These are phyloP conservation scores for Colletotrichum sublineola DNA, from an alignment of 2,329 filamentous ascomycete species.

Conservation along the genomic window DNA sequence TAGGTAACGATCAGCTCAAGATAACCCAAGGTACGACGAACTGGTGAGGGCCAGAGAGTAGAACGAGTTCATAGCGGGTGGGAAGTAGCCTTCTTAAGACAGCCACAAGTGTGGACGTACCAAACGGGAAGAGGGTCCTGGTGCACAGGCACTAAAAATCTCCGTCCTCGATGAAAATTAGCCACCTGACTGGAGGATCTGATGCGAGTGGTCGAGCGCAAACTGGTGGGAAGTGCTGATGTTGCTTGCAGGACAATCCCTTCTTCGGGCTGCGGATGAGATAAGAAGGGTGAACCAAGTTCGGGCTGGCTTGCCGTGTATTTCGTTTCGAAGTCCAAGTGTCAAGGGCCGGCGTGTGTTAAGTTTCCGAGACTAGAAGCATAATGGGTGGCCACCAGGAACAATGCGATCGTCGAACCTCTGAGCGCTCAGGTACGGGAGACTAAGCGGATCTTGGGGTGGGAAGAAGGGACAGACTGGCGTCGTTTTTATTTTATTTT, in stretches of 20 bases:
- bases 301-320: conserved; percentile 47
- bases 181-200: conserved; percentile 45
- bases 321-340: conserved; percentile 52
- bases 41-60: conserved; percentile 40
- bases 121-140: conserved; percentile 43
- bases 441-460: conserved; percentile 39
- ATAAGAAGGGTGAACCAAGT: conserved; percentile 46
- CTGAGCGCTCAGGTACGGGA: conserved; percentile 44
- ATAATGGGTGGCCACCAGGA: conserved; percentile 46
- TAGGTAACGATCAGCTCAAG: conserved; percentile 42
- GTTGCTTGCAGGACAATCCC: conserved; percentile 44
- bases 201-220: conserved; percentile 45
- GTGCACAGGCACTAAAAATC: conserved; percentile 46
- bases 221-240: conserved; percentile 45
- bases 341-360: conserved; percentile 49
- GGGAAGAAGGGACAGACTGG: conserved; percentile 36
- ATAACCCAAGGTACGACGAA: conserved; percentile 43
- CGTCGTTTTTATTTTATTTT: conserved; percentile 15
- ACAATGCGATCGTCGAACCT: conserved; percentile 44
- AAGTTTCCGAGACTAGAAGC: conserved; percentile 51
- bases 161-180: conserved; percentile 44
- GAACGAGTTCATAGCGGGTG: conserved; percentile 44
- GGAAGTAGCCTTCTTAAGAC: conserved; percentile 46
- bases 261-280: conserved; percentile 45
- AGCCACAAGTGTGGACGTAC: conserved; percentile 43